A percentile compares a stretch with the other conserved stretches of the same genome.
phyloP scores from a whole-genome alignment of 768 basidiomycete genomes.

The Lactarius tabidus region DNA sequence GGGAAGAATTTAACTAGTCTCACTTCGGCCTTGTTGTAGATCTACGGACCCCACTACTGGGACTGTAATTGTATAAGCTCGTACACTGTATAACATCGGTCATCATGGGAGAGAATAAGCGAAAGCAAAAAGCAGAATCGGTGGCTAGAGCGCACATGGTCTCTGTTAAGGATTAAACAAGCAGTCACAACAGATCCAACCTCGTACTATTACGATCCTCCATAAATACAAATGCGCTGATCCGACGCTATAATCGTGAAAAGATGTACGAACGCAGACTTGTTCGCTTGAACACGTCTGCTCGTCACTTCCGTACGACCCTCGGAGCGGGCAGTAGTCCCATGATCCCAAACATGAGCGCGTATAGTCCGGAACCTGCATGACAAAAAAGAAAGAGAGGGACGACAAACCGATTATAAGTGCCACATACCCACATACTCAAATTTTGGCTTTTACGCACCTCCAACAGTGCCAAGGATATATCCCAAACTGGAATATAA shows the following conservation, averaged over 20 bases:
- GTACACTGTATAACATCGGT: neutral
- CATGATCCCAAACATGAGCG: conserved; percentile 66
- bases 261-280: neutral
- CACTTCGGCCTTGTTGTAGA: neutral
- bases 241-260: conserved; percentile 1
- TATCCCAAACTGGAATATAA: conserved; percentile 65
- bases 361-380: conserved; percentile 65
- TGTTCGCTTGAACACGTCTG: too few species aligned
- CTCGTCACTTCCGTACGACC: conserved; percentile 16
- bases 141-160: neutral
- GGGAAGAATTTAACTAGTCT: neutral
- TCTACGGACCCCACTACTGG: neutral
- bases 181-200: conserved; percentile 6
- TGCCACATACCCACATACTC: conserved; percentile 36
- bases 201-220: neutral
- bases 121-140: neutral
- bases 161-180: neutral
- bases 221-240: conserved; percentile 11
- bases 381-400: neutral
- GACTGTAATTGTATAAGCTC: neutral
- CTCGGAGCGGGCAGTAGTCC: conserved; percentile 64
- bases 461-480: conserved; percentile 54
- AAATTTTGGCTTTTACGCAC: conserved; percentile 1
- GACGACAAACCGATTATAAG: neutral
- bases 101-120: neutral